Conservation (phyloP, 1,139 yeast species). For the Debaryomyces sp. region DNA sequence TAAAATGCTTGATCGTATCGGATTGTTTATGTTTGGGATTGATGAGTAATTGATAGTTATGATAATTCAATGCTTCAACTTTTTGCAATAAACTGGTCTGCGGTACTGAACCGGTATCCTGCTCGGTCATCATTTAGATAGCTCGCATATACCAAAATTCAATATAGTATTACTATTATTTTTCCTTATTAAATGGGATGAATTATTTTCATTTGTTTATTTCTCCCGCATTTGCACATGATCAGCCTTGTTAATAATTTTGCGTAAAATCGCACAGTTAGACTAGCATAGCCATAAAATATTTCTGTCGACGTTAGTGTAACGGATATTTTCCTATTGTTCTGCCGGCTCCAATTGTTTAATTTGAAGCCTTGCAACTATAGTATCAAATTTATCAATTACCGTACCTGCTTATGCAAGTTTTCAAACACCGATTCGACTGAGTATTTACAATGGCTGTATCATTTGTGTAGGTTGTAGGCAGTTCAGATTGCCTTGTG, state of each 20-base stretch:
- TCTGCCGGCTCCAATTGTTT: not conserved
- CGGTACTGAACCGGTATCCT: slow-evolving; percentile 4
- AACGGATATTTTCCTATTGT: not conserved
- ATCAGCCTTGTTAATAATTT: not conserved
- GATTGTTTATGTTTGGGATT: slow-evolving; percentile 24
- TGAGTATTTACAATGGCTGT: not conserved
- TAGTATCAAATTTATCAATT: not conserved
- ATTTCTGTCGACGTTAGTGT: not conserved
- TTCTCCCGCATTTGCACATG: slow-evolving; percentile 5
- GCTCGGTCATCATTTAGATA: slow-evolving; percentile 1
- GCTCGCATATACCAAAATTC: not conserved
- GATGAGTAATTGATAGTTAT: slow-evolving; percentile 13
- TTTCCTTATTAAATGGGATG: slow-evolving; percentile 3
- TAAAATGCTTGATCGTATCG: slow-evolving; percentile 21
- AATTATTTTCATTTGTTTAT: slow-evolving; percentile 1
- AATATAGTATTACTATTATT: not conserved
- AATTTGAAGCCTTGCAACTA: slow-evolving; percentile 7
- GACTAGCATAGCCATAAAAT: slow-evolving; percentile 2
- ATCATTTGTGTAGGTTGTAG: not conserved
- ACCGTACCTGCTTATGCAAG: slow-evolving; percentile 2
- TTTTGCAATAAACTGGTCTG: slow-evolving; percentile 18
- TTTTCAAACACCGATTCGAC: not conserved
- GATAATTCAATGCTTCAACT: slow-evolving; percentile 21
- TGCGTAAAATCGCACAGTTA: not conserved
- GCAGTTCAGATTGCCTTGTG: not conserved